phyloP scores from a whole-genome alignment of 345 rosid species.

The Pistacia integerrima region DNA sequence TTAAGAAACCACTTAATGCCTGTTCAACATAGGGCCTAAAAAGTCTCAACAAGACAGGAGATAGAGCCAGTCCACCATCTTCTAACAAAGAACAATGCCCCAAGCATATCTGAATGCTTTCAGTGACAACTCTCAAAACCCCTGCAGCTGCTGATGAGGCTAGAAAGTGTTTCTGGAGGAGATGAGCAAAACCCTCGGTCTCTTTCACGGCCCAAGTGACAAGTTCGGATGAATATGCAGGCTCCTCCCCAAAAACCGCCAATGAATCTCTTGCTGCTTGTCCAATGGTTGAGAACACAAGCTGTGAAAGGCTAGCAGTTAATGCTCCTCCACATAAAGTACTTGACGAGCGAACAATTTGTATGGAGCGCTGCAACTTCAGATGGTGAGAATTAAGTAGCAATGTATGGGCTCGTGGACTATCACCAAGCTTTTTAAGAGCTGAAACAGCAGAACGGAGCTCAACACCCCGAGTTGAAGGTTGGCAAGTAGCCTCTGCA shows the following conservation, averaged over 20 bases:
- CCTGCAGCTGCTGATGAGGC: conserved; percentile 85
- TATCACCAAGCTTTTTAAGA: conserved; percentile 79
- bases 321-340: conserved; percentile 57
- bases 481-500: conserved; percentile 61
- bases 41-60: conserved; percentile 68
- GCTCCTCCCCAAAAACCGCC: conserved; percentile 77
- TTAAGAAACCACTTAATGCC: conserved; percentile 66
- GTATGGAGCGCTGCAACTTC: conserved; percentile 55
- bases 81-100: conserved; percentile 80
- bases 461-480: conserved; percentile 67
- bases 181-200: conserved; percentile 58
- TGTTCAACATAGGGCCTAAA: conserved; percentile 68
- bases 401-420: conserved; percentile 76
- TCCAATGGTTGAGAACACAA: conserved; percentile 79
- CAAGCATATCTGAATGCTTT: conserved; percentile 67
- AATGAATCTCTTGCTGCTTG: conserved; percentile 81
- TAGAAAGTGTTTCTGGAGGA: conserved; percentile 65
- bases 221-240: conserved; percentile 83
- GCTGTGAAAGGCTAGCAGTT: conserved; percentile 65
- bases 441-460: conserved; percentile 70
- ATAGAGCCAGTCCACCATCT: conserved; percentile 84
- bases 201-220: conserved; percentile 95
- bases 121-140: conserved; percentile 65
- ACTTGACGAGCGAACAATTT: conserved; percentile 54
- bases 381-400: conserved; percentile 67